A percentile compares a stretch with the other conserved stretches of the same genome.
These are phyloP conservation scores for Cubamyces lactineus DNA, from an alignment of 768 basidiomycete species.

Conservation along the genomic window DNA sequence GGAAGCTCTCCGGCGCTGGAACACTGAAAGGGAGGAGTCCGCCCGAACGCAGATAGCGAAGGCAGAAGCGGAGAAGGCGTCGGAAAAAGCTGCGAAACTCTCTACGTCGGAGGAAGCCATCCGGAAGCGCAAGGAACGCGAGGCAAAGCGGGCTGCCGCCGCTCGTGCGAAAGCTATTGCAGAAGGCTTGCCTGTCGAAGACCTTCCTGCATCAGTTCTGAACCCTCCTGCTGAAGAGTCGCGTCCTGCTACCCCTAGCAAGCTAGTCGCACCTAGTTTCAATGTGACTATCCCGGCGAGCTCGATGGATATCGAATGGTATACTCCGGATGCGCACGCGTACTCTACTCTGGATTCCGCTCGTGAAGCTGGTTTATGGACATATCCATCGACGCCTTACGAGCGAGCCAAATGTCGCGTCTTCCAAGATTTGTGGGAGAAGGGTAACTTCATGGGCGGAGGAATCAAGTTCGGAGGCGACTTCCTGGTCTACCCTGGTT, in stretches of 20 bases:
- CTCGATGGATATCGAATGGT: conserved; percentile 73
- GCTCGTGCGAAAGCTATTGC: conserved; percentile 30
- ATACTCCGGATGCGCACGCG: conserved; percentile 45
- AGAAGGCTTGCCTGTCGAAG: conserved; percentile 21
- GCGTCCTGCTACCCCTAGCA: conserved; percentile 24
- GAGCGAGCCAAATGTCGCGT: conserved; percentile 81
- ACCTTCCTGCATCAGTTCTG: background rate
- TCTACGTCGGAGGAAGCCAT: conserved; percentile 55
- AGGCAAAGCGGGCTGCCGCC: conserved; percentile 44
- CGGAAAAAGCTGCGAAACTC: conserved; percentile 40
- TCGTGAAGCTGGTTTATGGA: conserved; percentile 72
- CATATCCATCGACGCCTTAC: conserved; percentile 62
- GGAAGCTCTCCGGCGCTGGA: conserved; percentile 57
- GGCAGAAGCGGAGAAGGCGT: conserved; percentile 52
- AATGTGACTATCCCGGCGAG: conserved; percentile 69
- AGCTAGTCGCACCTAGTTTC: conserved; percentile 36
- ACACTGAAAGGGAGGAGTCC: conserved; percentile 47
- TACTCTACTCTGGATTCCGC: conserved; percentile 65
- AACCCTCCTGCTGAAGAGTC: conserved; percentile 3
- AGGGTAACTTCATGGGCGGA: conserved; percentile 85
- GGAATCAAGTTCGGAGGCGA: conserved; percentile 97
- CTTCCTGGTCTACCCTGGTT: conserved; percentile 95
- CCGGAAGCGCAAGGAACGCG: conserved; percentile 73
- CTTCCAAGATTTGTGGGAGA: conserved; percentile 79
- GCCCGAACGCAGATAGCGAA: conserved; percentile 52